These are phyloP conservation scores for Cucurbitaria berberidis DNA, from an alignment of 2,329 filamentous ascomycete species.

Conservation along the genomic window DNA sequence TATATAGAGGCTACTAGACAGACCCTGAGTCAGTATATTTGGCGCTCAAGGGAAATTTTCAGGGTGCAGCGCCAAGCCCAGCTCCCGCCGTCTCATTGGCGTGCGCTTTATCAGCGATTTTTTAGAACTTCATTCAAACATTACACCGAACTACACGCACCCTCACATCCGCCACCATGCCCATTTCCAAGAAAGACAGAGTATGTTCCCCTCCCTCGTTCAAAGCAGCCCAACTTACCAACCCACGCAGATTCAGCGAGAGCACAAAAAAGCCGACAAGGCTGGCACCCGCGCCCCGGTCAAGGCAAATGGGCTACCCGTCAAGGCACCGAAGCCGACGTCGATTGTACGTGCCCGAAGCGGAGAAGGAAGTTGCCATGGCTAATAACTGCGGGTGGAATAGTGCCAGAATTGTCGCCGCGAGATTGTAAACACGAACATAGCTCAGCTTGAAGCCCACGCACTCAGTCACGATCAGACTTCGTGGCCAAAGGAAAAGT, in stretches of 20 bases:
- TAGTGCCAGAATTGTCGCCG: slow-evolving; percentile 61
- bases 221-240: slow-evolving; percentile 2
- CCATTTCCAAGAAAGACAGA: slow-evolving; percentile 58
- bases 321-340: slow-evolving; percentile 61
- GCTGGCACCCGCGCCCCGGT: slow-evolving; percentile 61
- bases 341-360: slow-evolving; percentile 50
- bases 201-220: slow-evolving; percentile 26
- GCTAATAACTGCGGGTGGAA: slow-evolving; percentile 8
- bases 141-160: too few relatives aligned
- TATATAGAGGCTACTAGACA: too few relatives aligned
- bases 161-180: slow-evolving; percentile 44
- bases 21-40: too few relatives aligned
- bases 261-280: slow-evolving; percentile 62
- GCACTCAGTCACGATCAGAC: slow-evolving; percentile 59
- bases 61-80: too few relatives aligned
- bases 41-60: too few relatives aligned
- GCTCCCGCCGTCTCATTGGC: too few relatives aligned
- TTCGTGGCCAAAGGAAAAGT: slow-evolving; percentile 63
- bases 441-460: slow-evolving; percentile 60
- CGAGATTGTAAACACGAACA: slow-evolving; percentile 60
- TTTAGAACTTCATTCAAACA: too few relatives aligned
- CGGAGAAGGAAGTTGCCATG: background rate
- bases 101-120: too few relatives aligned
- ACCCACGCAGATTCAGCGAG: slow-evolving; percentile 55
- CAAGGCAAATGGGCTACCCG: slow-evolving; percentile 62